Evolutionary conservation across 2,329 filamentous ascomycete genomes (phyloP), one percentile per base, ranked within the genome.

Genomic region (Ambrosiella beaveri): DNA sequence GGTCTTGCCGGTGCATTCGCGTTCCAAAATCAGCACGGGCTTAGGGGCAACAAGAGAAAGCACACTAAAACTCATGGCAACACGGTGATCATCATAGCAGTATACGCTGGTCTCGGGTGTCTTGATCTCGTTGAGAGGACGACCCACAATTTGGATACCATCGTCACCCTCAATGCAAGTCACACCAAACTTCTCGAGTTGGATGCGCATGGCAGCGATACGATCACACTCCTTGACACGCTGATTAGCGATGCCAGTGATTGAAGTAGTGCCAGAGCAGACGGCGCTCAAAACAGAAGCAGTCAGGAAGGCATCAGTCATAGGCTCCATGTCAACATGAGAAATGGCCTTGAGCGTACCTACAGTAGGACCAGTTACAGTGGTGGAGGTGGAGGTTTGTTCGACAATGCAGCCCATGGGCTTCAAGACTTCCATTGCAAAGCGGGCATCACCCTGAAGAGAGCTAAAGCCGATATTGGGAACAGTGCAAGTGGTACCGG

Each of bases 11-110:
- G 88, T 87, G 68, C 93, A 98, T 65, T 95, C 89, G 61, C 89
- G 85, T 68, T 98, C 93, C 1, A 87, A 78, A 56, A 98, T 82
- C 13, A 95, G 71, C 0, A 88, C 85, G 0, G 87, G 78, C 7
- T 79, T 70, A 1, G 86, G 84, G 0, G 85, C 78, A 37, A 84
- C 79, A 15, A 88, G 73, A 11, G 88, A 81, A 13, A 98, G 75
- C 6, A 98, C 89, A 63, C 89, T 93, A 71, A 98, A 95, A 71
- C 91, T 96, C 89, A 98, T 98, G 27, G 93, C 93, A 11, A 98
- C 89, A 61, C 93, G 86, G 68, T 98, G 93, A 66, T 98, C 93
- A 67, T 98, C 93, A 64, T 97, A 98, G 72, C 91, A 97, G 71
- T 86, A 85, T 49, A 98, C 79, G 37, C 85, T 82, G 7, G 74